These are phyloP conservation scores for Golubevia sp. DNA, from an alignment of 1,284 basidiomycete genomes.

Conservation along the genomic window DNA sequence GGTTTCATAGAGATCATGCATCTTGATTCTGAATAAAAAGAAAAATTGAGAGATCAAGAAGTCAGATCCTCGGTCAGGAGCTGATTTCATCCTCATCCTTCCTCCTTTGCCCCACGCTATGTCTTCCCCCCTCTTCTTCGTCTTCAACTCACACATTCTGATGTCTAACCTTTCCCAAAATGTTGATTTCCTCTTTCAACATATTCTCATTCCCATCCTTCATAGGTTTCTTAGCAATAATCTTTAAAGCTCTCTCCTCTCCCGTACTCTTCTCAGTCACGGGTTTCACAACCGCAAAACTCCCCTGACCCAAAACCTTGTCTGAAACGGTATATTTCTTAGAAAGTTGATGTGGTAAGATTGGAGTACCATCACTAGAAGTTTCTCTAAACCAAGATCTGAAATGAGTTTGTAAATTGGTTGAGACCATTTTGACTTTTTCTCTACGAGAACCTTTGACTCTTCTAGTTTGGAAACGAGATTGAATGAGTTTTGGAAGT, in stretches of 20 bases:
- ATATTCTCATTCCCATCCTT: conserved; percentile 41
- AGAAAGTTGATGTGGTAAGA: conserved; percentile 39
- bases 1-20: conserved; percentile 58
- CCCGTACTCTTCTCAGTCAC: conserved; percentile 36
- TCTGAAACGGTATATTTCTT: conserved; percentile 46
- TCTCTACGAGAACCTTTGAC: too few relatives aligned
- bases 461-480: neutral
- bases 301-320: conserved; percentile 45
- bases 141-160: conserved; percentile 27
- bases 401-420: neutral
- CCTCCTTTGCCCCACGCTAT: too few relatives aligned
- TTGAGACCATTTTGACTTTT: too few relatives aligned
- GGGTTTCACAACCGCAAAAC: conserved; percentile 52
- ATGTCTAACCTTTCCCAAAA: conserved; percentile 47
- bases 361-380: conserved; percentile 43
- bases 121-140: too few relatives aligned
- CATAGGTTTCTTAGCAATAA: conserved; percentile 55
- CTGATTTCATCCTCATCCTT: too few relatives aligned
- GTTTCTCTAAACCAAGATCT: conserved; percentile 62
- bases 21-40: conserved; percentile 34
- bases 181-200: conserved; percentile 41
- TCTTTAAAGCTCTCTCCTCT: conserved; percentile 50
- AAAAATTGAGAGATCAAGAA: neutral
- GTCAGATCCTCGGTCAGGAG: too few relatives aligned
- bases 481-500: neutral